phyloP scores from a whole-genome alignment of 805 yeast genomes.

The Wickerhamomyces pijperi region DNA sequence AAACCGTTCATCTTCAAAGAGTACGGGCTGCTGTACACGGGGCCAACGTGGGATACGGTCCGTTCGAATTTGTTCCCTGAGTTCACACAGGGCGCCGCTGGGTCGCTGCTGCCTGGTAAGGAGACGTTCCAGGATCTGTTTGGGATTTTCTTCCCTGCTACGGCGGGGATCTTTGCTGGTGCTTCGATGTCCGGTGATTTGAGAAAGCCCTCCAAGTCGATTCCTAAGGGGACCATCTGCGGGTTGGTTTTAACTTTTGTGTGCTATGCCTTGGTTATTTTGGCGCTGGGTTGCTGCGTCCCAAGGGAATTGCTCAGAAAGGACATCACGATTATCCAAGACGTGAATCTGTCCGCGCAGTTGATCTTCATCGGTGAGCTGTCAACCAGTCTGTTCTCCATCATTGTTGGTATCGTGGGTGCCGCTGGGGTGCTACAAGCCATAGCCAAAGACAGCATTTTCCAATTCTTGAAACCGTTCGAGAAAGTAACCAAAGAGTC shows the following conservation, averaged over 20 bases:
- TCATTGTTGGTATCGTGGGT: constrained; percentile 91
- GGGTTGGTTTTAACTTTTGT: constrained; percentile 72
- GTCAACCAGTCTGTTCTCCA: constrained; percentile 83
- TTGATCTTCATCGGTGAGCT: constrained; percentile 81
- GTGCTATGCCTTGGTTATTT: constrained; percentile 69
- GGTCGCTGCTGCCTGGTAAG: constrained; percentile 47
- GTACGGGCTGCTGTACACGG: constrained; percentile 47
- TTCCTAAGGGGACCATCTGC: constrained; percentile 87
- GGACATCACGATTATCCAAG: constrained; percentile 81
- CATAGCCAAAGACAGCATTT: constrained; percentile 73
- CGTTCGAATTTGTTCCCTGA: constrained; percentile 60
- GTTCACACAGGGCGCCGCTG: constrained; percentile 88
- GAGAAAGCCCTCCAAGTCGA: constrained; percentile 72
- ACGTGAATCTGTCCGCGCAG: constrained; percentile 57
- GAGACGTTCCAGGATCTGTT: constrained; percentile 81
- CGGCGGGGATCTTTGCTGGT: constrained; percentile 97
- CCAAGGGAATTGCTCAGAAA: constrained; percentile 68
- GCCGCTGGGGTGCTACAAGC: constrained; percentile 90
- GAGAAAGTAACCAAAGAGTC: constrained; percentile 32
- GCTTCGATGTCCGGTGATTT: constrained; percentile 98
- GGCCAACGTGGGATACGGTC: constrained; percentile 61
- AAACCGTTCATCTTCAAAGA: constrained; percentile 49
- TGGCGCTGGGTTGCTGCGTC: constrained; percentile 68
- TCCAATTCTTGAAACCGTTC: constrained; percentile 68
- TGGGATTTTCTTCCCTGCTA: constrained; percentile 96